These are phyloP conservation scores for Stentor coeruleus DNA, from an alignment of 73 alveolate species.

Conservation along the genomic window DNA sequence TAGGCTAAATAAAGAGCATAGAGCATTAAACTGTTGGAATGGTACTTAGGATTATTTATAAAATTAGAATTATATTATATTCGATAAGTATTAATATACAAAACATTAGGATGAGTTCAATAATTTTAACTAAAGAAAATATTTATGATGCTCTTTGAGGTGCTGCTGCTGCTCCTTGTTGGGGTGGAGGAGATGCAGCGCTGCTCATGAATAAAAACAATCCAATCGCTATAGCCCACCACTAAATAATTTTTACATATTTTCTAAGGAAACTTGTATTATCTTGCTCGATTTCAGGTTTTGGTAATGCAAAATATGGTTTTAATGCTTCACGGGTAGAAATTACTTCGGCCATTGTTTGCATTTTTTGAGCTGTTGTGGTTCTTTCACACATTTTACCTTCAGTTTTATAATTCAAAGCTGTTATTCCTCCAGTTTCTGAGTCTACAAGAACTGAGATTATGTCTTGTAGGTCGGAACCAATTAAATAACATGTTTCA, in stretches of 20 bases:
- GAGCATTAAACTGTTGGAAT: not conserved
- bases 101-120: too few relatives aligned
- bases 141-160: too few relatives aligned
- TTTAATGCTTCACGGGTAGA: not conserved
- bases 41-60: not conserved
- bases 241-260: conserved; percentile 21
- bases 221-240: conserved; percentile 16
- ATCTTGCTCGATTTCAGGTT: not conserved
- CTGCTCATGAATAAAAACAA: not conserved
- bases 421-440: not conserved
- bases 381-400: not conserved
- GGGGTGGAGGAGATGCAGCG: not conserved
- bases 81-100: too few relatives aligned
- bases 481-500: not conserved
- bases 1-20: not conserved
- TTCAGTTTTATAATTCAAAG: not conserved
- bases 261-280: not conserved
- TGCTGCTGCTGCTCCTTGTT: too few relatives aligned
- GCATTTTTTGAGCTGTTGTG: not conserved
- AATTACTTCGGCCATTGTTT: not conserved
- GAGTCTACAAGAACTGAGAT: not conserved
- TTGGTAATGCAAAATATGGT: conserved; percentile 1
- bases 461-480: not conserved
- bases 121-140: too few relatives aligned
- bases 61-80: too few relatives aligned